Evolutionary conservation across 225 moss, liverwort and hornwort species (phyloP).

Genomic region (Bryoerythrophyllum caledonicum): DNA sequence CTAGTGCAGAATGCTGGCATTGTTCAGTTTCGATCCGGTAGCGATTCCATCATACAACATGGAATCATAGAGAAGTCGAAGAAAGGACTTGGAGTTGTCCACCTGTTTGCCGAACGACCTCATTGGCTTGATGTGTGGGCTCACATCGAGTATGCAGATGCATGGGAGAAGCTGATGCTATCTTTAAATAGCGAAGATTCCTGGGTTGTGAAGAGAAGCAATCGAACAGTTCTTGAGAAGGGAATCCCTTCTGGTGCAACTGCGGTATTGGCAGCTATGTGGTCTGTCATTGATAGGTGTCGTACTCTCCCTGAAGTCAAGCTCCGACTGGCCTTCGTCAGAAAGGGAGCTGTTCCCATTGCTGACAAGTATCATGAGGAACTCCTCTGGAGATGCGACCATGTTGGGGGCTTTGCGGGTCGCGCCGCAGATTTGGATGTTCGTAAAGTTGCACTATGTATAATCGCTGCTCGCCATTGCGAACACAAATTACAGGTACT

Average conservation of each 20-base stretch:
- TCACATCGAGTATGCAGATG: conserved; percentile 71
- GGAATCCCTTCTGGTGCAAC: conserved; percentile 63
- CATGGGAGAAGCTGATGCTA: conserved; percentile 63
- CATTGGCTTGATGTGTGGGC: conserved; percentile 96
- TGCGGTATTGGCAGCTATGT: conserved; percentile 76
- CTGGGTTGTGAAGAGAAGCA: conserved; percentile 59
- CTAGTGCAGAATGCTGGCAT: conserved; percentile 68
- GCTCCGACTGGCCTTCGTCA: conserved; percentile 72
- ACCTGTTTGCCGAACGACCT: conserved; percentile 67
- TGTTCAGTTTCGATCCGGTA: conserved; percentile 58
- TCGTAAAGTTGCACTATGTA: conserved; percentile 67
- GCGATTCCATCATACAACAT: conserved; percentile 60
- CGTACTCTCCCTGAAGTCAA: conserved; percentile 67
- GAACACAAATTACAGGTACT: conserved; percentile 60
- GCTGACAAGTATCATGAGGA: conserved; percentile 72
- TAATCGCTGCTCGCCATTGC: conserved; percentile 82
- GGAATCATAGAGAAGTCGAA: conserved; percentile 62
- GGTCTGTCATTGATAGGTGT: conserved; percentile 82
- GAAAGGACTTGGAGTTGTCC: conserved; percentile 68
- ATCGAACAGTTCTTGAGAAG: conserved; percentile 32
- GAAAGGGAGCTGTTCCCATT: conserved; percentile 59
- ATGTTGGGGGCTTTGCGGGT: conserved; percentile 63
- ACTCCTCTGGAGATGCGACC: conserved; percentile 66
- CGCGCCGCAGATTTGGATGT: conserved; percentile 69
- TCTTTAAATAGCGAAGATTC: conserved; percentile 63